Percentiles rank a stretch among this genome's conserved stretches.
Conservation (phyloP, 495 filamentous ascomycete species). For the Haplographium delicatum region DNA sequence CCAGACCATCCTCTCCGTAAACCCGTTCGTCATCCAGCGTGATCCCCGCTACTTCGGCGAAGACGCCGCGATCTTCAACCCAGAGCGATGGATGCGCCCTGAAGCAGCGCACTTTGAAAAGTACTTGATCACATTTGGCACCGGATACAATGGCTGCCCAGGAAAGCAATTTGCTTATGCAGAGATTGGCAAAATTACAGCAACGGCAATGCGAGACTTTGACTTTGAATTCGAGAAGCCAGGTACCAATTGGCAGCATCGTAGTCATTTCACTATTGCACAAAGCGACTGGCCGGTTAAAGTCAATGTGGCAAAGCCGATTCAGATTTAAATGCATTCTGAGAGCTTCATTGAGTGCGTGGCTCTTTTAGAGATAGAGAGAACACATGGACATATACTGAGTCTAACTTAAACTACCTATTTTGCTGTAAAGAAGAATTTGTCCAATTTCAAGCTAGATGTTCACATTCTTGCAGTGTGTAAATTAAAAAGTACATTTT, state of each 20-base stretch:
- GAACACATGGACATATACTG: no score
- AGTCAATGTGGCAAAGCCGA: no score
- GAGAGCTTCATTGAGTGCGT: no score
- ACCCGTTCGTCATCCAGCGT: constrained; percentile 40
- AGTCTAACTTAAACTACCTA: no score
- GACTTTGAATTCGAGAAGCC: constrained; percentile 36
- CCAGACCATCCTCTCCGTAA: constrained; percentile 39
- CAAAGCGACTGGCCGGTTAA: constrained; percentile 36
- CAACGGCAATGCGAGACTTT: constrained; percentile 38
- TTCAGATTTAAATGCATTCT: no score
- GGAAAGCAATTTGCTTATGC: constrained; percentile 42
- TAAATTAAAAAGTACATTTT: no score
- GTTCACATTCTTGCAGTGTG: no score
- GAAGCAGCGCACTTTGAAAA: constrained; percentile 26
- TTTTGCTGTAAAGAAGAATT: no score
- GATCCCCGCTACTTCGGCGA: constrained; percentile 34
- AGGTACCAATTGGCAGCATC: constrained; percentile 34
- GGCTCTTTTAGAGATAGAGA: no score
- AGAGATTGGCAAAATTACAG: constrained; percentile 38
- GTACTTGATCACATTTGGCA: constrained; percentile 36
- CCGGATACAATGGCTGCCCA: constrained; percentile 39
- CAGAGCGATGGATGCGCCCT: constrained; percentile 35
- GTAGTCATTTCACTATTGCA: constrained; percentile 33
- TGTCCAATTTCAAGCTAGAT: no score
- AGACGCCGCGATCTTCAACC: constrained; percentile 36